Evolutionary conservation across 176 grass and related monocot species (phyloP).

Genomic region (Triticum turgidum): DNA sequence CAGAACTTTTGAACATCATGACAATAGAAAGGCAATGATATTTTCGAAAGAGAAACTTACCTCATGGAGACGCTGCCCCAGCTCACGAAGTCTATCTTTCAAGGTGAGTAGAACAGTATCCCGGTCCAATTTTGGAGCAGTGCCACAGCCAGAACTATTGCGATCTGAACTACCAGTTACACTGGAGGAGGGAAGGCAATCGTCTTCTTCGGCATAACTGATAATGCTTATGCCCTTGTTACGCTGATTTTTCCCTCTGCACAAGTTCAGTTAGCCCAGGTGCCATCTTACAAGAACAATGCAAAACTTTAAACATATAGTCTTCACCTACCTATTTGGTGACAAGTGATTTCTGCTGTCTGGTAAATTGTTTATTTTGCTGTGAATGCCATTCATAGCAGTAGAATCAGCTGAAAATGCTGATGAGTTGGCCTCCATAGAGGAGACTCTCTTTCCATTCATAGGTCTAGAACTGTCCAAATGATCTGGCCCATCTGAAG

Average conservation of each 20-base stretch:
- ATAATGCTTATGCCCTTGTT: constrained; percentile 49
- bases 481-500: constrained; percentile 59
- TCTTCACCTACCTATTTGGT: constrained; percentile 59
- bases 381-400: constrained; percentile 36
- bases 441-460: constrained; percentile 58
- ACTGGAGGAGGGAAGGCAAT: constrained; percentile 37
- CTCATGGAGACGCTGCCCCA: constrained; percentile 66
- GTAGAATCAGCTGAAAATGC: constrained; percentile 51
- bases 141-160: constrained; percentile 42
- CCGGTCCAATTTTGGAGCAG: constrained; percentile 42
- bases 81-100: constrained; percentile 61
- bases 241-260: constrained; percentile 70
- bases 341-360: constrained; percentile 49
- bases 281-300: constrained; percentile 22
- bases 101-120: constrained; percentile 50
- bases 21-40: not conserved
- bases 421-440: constrained; percentile 36
- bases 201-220: constrained; percentile 31
- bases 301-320: not conserved
- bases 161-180: constrained; percentile 38
- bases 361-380: constrained; percentile 44
- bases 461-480: constrained; percentile 36
- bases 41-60: constrained; percentile 31
- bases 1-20: constrained; percentile 6
- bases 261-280: constrained; percentile 37